Evolutionary conservation across 768 basidiomycete species (phyloP).

Genomic region (Mycena albidolilacea): DNA sequence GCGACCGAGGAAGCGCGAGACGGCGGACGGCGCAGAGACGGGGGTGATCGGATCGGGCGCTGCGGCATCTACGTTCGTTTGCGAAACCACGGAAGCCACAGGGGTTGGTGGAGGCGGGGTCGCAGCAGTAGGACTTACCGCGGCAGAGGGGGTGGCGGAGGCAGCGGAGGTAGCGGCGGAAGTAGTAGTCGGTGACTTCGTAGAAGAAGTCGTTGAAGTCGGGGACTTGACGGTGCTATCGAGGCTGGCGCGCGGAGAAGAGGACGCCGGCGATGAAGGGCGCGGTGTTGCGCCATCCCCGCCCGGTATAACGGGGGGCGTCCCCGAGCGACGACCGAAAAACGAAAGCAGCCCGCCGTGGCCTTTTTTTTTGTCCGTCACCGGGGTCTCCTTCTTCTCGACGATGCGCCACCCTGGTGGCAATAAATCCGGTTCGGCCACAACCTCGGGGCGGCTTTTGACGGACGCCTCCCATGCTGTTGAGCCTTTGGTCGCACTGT

Average conservation of each 20-base stretch:
- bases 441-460: conserved; percentile 64
- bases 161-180: conserved; percentile 39
- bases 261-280: conserved; percentile 32
- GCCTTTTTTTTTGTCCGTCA: conserved; percentile 67
- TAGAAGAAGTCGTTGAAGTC: conserved; percentile 36
- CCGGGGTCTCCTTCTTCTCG: conserved; percentile 61
- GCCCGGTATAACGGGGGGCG: conserved; percentile 43
- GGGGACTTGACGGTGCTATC: conserved; percentile 45
- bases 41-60: conserved; percentile 37
- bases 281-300: conserved; percentile 44
- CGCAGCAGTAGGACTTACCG: conserved; percentile 29
- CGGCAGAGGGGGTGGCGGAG: conserved; percentile 34
- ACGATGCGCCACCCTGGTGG: conserved; percentile 84
- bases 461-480: conserved; percentile 83
- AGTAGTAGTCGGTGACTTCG: conserved; percentile 34
- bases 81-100: conserved; percentile 26
- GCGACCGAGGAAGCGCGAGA: conserved; percentile 86
- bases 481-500: conserved; percentile 79
- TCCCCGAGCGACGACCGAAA: conserved; percentile 66
- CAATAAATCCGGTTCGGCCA: conserved; percentile 65
- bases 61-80: conserved; percentile 36
- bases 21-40: conserved; percentile 70
- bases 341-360: conserved; percentile 78
- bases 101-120: conserved; percentile 36
- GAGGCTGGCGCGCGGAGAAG: conserved; percentile 46